A percentile compares a stretch with the other conserved stretches of the same genome.
These are phyloP conservation scores for Penicillium parvum DNA, from an alignment of 495 filamentous ascomycete species.

Conservation along the genomic window DNA sequence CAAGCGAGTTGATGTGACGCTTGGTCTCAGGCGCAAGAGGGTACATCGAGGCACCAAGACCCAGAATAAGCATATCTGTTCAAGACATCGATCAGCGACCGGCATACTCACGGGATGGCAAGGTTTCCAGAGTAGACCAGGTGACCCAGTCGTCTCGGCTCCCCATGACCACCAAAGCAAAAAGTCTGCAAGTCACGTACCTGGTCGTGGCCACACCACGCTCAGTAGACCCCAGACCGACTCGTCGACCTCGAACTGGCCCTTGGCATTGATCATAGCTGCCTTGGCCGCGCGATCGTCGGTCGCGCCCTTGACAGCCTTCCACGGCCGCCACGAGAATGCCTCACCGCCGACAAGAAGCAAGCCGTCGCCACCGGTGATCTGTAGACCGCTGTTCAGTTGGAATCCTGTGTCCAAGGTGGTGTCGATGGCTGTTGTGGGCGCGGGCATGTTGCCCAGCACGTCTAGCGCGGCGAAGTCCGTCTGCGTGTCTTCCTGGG, in stretches of 20 bases:
- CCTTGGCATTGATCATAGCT: slow-evolving; percentile 63
- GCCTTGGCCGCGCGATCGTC: slow-evolving; percentile 29
- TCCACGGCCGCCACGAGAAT: slow-evolving; percentile 84
- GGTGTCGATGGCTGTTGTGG: slow-evolving; percentile 77
- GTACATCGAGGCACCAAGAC: slow-evolving; percentile 68
- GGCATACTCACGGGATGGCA: not conserved
- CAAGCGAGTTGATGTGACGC: slow-evolving; percentile 65
- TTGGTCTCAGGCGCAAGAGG: slow-evolving; percentile 74
- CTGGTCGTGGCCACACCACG: slow-evolving; percentile 85
- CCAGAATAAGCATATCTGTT: slow-evolving; percentile 85
- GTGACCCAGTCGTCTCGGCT: slow-evolving; percentile 1
- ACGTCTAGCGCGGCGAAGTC: slow-evolving; percentile 76
- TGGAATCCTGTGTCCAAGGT: slow-evolving; percentile 74
- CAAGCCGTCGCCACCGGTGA: slow-evolving; percentile 61
- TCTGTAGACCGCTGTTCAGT: slow-evolving; percentile 68
- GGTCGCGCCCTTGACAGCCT: slow-evolving; percentile 25
- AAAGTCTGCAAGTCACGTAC: slow-evolving; percentile 44
- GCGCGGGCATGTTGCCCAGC: slow-evolving; percentile 67
- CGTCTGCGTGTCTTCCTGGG: slow-evolving; percentile 61
- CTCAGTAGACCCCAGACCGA: slow-evolving; percentile 70
- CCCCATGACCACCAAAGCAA: slow-evolving; percentile 7
- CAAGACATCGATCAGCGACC: slow-evolving; percentile 14
- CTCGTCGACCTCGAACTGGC: slow-evolving; percentile 75
- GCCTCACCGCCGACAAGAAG: slow-evolving; percentile 81
- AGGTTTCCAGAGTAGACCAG: slow-evolving; percentile 1